Conservation (phyloP, 176 grass and related monocot genomes). For the Bromus sterilis region DNA sequence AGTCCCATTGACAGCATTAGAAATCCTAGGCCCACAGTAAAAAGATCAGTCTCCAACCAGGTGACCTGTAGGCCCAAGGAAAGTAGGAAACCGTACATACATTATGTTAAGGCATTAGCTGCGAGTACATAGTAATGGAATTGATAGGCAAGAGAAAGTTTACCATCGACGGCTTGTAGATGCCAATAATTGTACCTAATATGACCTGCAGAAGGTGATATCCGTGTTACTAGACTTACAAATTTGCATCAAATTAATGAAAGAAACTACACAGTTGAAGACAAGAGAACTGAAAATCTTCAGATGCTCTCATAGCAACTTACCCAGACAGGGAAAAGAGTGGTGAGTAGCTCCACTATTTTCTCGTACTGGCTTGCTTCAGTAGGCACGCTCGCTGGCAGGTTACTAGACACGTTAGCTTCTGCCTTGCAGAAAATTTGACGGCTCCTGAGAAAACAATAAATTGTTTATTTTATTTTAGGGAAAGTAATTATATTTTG, state of each 20-base stretch:
- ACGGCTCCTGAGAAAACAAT: slow-evolving; percentile 48
- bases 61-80: slow-evolving; percentile 56
- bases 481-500: neutral
- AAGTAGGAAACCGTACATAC: slow-evolving; percentile 20
- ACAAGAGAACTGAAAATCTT: slow-evolving; percentile 18
- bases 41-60: slow-evolving; percentile 96
- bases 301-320: slow-evolving; percentile 6
- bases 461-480: slow-evolving; percentile 9
- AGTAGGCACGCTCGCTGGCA: slow-evolving; percentile 39
- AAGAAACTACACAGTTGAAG: neutral
- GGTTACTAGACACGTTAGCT: slow-evolving; percentile 67
- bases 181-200: slow-evolving; percentile 79
- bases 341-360: slow-evolving; percentile 87
- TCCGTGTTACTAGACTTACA: slow-evolving; percentile 13
- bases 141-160: slow-evolving; percentile 8
- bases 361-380: slow-evolving; percentile 68
- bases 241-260: slow-evolving; percentile 1
- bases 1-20: slow-evolving; percentile 97
- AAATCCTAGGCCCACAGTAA: slow-evolving; percentile 82
- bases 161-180: slow-evolving; percentile 94
- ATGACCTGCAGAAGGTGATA: slow-evolving; percentile 58
- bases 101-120: neutral
- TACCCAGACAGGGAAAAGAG: slow-evolving; percentile 98
- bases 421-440: slow-evolving; percentile 78
- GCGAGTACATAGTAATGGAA: neutral